phyloP scores from a whole-genome alignment of 345 rosid species.

The Populus tremula region DNA sequence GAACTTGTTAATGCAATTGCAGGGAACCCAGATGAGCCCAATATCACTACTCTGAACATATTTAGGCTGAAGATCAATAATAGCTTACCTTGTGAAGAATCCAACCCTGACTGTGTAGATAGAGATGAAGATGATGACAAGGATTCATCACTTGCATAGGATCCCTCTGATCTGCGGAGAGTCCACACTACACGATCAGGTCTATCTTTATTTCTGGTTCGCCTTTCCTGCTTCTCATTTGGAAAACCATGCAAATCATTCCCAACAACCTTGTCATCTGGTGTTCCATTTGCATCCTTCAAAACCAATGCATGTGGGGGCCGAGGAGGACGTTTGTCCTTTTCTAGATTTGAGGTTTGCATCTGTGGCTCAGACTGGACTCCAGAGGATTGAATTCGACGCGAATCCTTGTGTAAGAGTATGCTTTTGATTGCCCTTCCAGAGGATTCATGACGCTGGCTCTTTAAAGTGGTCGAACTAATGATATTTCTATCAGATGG shows the following conservation, averaged over 20 bases:
- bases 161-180: constrained; percentile 56
- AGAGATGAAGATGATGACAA: constrained; percentile 27
- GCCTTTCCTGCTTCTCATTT: constrained; percentile 50
- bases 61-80: neutral
- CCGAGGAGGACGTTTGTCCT: constrained; percentile 50
- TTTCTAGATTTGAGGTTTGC: constrained; percentile 36
- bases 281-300: constrained; percentile 46
- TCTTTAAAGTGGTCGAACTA: constrained; percentile 36
- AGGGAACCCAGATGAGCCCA: neutral
- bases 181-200: constrained; percentile 76
- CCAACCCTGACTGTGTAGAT: constrained; percentile 16
- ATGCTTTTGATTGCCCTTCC: constrained; percentile 47
- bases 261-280: constrained; percentile 43
- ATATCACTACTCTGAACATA: neutral
- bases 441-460: constrained; percentile 42
- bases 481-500: constrained; percentile 33
- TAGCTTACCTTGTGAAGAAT: constrained; percentile 27
- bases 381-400: constrained; percentile 37
- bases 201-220: constrained; percentile 59
- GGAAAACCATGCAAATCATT: constrained; percentile 37
- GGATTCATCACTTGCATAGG: constrained; percentile 52
- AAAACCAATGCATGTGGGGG: constrained; percentile 29
- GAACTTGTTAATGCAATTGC: neutral
- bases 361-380: constrained; percentile 44
- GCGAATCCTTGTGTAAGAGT: constrained; percentile 47